phyloP scores from a whole-genome alignment of 306 rosid species.

The Cucurbita argyrosperma region DNA sequence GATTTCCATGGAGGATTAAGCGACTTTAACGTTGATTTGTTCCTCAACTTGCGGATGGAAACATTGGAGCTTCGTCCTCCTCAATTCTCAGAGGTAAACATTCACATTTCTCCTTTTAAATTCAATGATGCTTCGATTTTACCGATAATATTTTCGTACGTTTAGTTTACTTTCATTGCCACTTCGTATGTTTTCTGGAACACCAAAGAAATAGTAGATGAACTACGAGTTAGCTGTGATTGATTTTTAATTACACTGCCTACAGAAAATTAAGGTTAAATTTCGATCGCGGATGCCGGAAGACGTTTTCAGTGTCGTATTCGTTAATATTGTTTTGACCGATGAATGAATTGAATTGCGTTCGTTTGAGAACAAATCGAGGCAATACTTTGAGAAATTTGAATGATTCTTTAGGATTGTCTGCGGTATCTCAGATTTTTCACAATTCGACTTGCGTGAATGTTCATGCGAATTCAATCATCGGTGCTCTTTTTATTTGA shows the following conservation, averaged over 20 bases:
- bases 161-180: background rate
- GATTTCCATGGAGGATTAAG: background rate
- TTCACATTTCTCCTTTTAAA: background rate
- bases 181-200: background rate
- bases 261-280: background rate
- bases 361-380: background rate
- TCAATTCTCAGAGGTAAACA: slow-evolving; percentile 43
- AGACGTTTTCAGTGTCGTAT: background rate
- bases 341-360: background rate
- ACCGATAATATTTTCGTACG: background rate
- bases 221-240: background rate
- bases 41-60: background rate
- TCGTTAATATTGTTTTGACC: background rate
- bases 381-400: background rate
- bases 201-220: background rate
- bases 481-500: background rate
- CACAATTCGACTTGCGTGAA: background rate
- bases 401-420: background rate
- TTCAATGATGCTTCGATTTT: background rate
- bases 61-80: slow-evolving; percentile 35
- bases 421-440: background rate
- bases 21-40: background rate
- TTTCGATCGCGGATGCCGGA: background rate
- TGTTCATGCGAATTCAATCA: background rate
- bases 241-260: background rate